These are phyloP conservation scores for Aspergillus affinis DNA, from an alignment of 495 filamentous ascomycete genomes.

Conservation along the genomic window DNA sequence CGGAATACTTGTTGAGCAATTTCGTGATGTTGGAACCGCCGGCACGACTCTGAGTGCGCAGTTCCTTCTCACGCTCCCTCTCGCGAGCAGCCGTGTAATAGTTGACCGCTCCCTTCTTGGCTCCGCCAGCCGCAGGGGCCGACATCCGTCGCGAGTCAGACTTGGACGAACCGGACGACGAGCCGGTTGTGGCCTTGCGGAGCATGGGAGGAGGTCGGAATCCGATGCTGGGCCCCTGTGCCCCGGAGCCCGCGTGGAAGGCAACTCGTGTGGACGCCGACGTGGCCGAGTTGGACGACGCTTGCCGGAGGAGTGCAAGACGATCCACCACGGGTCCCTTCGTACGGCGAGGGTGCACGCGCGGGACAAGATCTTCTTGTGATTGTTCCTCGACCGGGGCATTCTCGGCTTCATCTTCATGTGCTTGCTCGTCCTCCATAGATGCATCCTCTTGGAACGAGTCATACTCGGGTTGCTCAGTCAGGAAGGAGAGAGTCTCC, in stretches of 20 bases:
- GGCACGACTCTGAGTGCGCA: constrained; percentile 50
- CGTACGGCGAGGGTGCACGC: constrained; percentile 50
- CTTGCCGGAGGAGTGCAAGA: constrained; percentile 69
- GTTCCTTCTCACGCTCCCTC: constrained; percentile 60
- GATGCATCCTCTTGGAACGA: constrained; percentile 48
- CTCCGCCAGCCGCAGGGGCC: constrained; percentile 42
- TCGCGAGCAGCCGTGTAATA: constrained; percentile 79
- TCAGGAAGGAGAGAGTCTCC: constrained; percentile 74
- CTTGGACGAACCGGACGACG: constrained; percentile 38
- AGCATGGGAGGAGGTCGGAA: constrained; percentile 81
- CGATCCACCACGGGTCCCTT: constrained; percentile 70
- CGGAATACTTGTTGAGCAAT: constrained; percentile 39
- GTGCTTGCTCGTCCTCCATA: constrained; percentile 35
- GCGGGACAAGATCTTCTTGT: constrained; percentile 36
- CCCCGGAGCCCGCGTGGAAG: constrained; percentile 52
- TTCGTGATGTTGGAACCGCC: constrained; percentile 36
- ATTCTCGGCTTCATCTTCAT: constrained; percentile 36
- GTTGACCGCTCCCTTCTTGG: constrained; percentile 77
- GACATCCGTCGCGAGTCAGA: constrained; percentile 34
- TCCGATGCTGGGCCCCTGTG: constrained; percentile 37
- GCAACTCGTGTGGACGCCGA: constrained; percentile 55
- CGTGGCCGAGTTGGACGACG: constrained; percentile 53
- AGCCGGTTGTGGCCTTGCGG: constrained; percentile 70
- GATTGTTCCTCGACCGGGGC: constrained; percentile 20
- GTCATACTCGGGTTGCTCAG: constrained; percentile 68